Evolutionary conservation across 805 yeast species (phyloP).

Genomic region (Teunomyces aglyptinius): DNA sequence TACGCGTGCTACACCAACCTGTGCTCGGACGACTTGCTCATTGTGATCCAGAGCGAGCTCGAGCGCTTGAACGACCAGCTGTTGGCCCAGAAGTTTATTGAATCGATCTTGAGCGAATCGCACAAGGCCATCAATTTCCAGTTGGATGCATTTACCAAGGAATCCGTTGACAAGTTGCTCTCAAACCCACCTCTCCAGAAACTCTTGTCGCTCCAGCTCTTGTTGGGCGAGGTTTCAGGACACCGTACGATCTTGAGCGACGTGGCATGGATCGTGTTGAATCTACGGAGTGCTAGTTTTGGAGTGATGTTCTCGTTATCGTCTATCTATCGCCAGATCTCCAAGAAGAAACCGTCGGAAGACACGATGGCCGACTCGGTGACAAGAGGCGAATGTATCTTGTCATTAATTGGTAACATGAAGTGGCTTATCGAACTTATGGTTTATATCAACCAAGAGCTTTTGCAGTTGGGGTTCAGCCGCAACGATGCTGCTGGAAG

Average conservation of each 20-base stretch:
- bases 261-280: slow-evolving; percentile 63
- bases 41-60: slow-evolving; percentile 51
- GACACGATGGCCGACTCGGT: slow-evolving; percentile 55
- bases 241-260: slow-evolving; percentile 37
- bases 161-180: slow-evolving; percentile 71
- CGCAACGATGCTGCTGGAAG: slow-evolving; percentile 17
- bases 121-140: slow-evolving; percentile 75
- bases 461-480: slow-evolving; percentile 44
- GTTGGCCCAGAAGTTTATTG: slow-evolving; percentile 28
- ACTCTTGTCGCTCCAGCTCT: slow-evolving; percentile 64
- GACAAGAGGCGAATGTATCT: slow-evolving; percentile 60
- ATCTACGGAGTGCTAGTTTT: slow-evolving; percentile 68
- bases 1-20: slow-evolving; percentile 66
- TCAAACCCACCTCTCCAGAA: slow-evolving; percentile 78
- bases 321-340: slow-evolving; percentile 62
- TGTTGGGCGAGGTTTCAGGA: slow-evolving; percentile 49
- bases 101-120: slow-evolving; percentile 56
- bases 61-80: slow-evolving; percentile 14
- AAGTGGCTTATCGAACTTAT: slow-evolving; percentile 85
- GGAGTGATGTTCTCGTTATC: slow-evolving; percentile 63
- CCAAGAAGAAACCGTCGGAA: slow-evolving; percentile 52
- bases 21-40: slow-evolving; percentile 67
- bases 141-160: slow-evolving; percentile 61
- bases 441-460: slow-evolving; percentile 70
- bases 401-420: slow-evolving; percentile 67